These are phyloP conservation scores for Nicotiana paniculata DNA, from an alignment of 257 asterid genomes.

Conservation along the genomic window DNA sequence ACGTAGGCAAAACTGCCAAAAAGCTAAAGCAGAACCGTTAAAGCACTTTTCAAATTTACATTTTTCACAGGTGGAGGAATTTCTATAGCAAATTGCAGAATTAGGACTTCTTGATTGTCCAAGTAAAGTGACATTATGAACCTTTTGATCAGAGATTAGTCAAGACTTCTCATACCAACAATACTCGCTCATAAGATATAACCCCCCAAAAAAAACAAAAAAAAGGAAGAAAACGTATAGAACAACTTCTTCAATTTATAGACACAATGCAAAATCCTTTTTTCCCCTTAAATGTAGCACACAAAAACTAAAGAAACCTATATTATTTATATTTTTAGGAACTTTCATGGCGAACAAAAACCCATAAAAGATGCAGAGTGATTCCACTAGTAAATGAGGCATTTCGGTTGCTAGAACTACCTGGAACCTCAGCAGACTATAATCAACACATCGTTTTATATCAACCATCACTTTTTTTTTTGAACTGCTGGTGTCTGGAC, in stretches of 20 bases:
- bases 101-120: not conserved
- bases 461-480: not conserved
- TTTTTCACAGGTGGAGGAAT: not conserved
- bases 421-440: not conserved
- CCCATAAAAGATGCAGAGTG: not conserved
- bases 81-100: not conserved
- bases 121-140: not conserved
- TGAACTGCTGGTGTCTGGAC: not conserved
- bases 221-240: not conserved
- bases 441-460: not conserved
- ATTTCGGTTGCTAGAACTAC: not conserved
- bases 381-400: not conserved
- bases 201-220: not conserved
- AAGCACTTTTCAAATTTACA: not conserved
- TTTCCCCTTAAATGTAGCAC: not conserved
- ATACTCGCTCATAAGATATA: not conserved
- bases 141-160: not conserved
- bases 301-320: not conserved
- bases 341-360: not conserved
- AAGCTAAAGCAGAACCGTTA: not conserved
- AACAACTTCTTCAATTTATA: not conserved
- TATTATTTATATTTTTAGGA: not conserved
- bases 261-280: not conserved
- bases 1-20: not conserved
- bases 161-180: not conserved